Evolutionary conservation across 2,329 filamentous ascomycete species (phyloP).

Genomic region (Juglanconis oblonga): DNA sequence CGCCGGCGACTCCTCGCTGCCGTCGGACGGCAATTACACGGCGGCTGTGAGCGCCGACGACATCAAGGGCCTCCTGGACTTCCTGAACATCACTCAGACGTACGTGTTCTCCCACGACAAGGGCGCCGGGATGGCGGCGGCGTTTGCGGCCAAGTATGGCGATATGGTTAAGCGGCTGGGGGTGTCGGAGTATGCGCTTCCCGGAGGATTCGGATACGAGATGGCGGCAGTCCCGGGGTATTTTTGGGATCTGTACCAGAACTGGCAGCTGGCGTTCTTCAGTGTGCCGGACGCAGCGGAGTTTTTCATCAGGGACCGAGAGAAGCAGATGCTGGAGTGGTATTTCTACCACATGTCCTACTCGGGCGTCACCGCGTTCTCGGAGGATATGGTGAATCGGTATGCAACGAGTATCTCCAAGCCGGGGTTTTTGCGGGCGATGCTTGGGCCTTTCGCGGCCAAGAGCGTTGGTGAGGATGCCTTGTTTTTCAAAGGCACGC

Average conservation of each 20-base stretch:
- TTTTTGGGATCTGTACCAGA: constrained; percentile 37
- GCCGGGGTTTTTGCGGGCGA: constrained; percentile 39
- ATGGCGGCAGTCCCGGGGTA: constrained; percentile 26
- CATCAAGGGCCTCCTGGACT: constrained; percentile 37
- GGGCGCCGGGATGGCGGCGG: constrained; percentile 38
- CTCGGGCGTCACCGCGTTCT: constrained; percentile 34
- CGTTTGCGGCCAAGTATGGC: constrained; percentile 36
- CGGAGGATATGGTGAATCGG: constrained; percentile 35
- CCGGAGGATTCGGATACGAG: constrained; percentile 39
- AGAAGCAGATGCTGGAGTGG: constrained; percentile 41
- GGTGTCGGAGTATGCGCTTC: constrained; percentile 38
- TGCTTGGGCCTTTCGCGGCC: constrained; percentile 35
- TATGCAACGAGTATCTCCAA: constrained; percentile 40
- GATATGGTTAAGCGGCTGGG: constrained; percentile 32
- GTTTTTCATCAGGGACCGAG: constrained; percentile 40
- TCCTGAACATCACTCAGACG: constrained; percentile 37
- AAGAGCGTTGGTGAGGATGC: constrained; percentile 31
- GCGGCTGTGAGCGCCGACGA: constrained; percentile 36
- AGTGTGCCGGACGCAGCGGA: constrained; percentile 43
- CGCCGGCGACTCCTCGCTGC: constrained; percentile 38
- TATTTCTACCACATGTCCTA: constrained; percentile 45
- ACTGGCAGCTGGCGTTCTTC: constrained; percentile 44
- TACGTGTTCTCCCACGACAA: constrained; percentile 46
- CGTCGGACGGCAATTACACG: constrained; percentile 37
- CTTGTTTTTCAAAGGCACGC: constrained; percentile 32